Evolutionary conservation across 345 rosid species (phyloP).

Genomic region (Aquilaria yunnanensis): DNA sequence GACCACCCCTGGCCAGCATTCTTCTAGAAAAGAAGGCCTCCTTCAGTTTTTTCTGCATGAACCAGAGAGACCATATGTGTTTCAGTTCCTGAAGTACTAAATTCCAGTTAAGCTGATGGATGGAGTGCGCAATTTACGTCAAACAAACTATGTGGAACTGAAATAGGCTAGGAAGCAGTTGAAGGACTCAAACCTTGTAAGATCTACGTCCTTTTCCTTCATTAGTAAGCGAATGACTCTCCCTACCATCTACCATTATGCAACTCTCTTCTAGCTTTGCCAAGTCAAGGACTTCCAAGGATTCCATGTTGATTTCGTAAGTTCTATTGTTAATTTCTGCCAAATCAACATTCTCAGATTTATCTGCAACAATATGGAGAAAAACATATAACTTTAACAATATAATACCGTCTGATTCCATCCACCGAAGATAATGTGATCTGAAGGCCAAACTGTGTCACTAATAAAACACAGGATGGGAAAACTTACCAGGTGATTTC

Average conservation of each 20-base stretch:
- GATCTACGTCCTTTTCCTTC: slow-evolving; percentile 6
- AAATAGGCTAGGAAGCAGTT: not conserved
- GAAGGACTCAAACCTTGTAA: slow-evolving; percentile 21
- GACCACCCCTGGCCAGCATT: not conserved
- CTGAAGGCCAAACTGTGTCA: not conserved
- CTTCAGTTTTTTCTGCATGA: slow-evolving; percentile 5
- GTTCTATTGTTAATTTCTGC: slow-evolving; percentile 1
- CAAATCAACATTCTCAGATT: slow-evolving; percentile 4
- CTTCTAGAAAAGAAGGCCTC: slow-evolving; percentile 1
- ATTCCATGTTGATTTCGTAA: not conserved
- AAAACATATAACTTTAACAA: too few relatives aligned
- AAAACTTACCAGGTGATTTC: slow-evolving; percentile 18
- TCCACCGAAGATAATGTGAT: too few relatives aligned
- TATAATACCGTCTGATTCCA: too few relatives aligned
- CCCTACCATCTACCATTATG: slow-evolving; percentile 15
- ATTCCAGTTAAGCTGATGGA: not conserved
- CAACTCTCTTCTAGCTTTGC: slow-evolving; percentile 25
- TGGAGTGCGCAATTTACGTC: not conserved
- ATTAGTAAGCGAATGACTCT: slow-evolving; percentile 7
- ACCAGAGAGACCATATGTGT: not conserved
- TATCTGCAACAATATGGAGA: not conserved
- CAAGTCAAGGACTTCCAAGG: slow-evolving; percentile 4
- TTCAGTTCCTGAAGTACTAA: not conserved
- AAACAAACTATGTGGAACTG: not conserved
- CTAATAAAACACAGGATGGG: not conserved